Conservation (phyloP, 129 eudicot species). For the Tanacetum coccineum region DNA sequence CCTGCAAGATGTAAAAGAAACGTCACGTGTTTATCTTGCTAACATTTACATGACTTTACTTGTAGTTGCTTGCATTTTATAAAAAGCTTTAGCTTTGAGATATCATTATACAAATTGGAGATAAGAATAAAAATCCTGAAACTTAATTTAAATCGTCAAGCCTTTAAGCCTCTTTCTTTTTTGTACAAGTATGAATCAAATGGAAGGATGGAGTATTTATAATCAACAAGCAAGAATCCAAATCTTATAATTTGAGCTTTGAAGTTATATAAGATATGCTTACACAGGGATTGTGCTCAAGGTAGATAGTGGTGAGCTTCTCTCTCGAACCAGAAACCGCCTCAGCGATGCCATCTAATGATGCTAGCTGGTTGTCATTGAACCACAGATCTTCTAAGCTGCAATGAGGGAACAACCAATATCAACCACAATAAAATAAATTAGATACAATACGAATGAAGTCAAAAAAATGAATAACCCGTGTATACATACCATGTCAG, state of each 20-base stretch:
- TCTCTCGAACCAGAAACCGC: conserved; percentile 82
- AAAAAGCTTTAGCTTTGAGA: no score
- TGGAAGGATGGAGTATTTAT: neutral
- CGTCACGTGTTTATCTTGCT: neutral
- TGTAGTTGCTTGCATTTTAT: neutral
- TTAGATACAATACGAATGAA: neutral
- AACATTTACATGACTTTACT: neutral
- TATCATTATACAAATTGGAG: no score
- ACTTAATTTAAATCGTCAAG: no score
- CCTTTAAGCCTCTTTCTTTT: no score
- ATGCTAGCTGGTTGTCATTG: conserved; percentile 78
- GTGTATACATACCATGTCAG: conserved; percentile 53
- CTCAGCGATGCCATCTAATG: conserved; percentile 67
- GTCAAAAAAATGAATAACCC: neutral
- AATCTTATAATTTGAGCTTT: neutral
- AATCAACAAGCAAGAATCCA: conserved; percentile 3
- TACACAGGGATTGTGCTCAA: conserved; percentile 99
- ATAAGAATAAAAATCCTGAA: no score
- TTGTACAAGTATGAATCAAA: neutral
- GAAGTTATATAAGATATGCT: conserved; percentile 25
- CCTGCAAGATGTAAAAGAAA: conserved; percentile 41
- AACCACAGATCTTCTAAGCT: conserved; percentile 98
- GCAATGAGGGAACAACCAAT: conserved; percentile 19
- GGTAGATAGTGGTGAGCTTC: conserved; percentile 82
- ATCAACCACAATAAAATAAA: neutral